Conservation (phyloP, 768 basidiomycete genomes). For the Lyophyllum decastes region DNA sequence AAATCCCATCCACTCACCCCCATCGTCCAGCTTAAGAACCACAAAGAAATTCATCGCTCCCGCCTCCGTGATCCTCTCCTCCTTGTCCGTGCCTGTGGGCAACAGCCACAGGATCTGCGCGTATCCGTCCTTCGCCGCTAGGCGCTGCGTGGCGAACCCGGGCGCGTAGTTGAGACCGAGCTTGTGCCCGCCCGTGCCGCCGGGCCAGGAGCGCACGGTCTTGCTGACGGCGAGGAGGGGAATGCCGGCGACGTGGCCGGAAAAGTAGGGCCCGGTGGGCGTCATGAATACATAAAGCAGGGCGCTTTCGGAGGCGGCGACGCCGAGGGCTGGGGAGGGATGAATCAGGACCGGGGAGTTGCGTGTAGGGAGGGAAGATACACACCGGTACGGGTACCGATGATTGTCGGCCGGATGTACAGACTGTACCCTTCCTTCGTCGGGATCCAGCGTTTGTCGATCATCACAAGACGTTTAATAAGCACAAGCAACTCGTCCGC, state of each 20-base stretch:
- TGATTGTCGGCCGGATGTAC: slow-evolving; percentile 85
- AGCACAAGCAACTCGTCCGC: slow-evolving; percentile 65
- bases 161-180: slow-evolving; percentile 69
- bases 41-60: slow-evolving; percentile 85
- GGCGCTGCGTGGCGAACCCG: slow-evolving; percentile 61
- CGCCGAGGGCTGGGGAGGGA: slow-evolving; percentile 44
- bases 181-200: slow-evolving; percentile 80
- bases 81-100: slow-evolving; percentile 45
- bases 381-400: slow-evolving; percentile 48
- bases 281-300: slow-evolving; percentile 74
- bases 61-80: slow-evolving; percentile 53
- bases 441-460: slow-evolving; percentile 90
- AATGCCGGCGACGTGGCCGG: slow-evolving; percentile 58
- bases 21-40: slow-evolving; percentile 60
- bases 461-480: slow-evolving; percentile 69
- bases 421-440: slow-evolving; percentile 70
- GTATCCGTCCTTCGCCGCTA: slow-evolving; percentile 68
- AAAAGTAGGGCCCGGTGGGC: slow-evolving; percentile 79
- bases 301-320: slow-evolving; percentile 72
- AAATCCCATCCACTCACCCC: slow-evolving; percentile 43
- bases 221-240: slow-evolving; percentile 43
- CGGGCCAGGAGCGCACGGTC: slow-evolving; percentile 49
- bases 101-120: slow-evolving; percentile 80
- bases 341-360: not conserved
- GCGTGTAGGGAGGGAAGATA: not conserved